These are phyloP conservation scores for Eleusine indica DNA, from an alignment of 176 grass and related monocot species.

Conservation along the genomic window DNA sequence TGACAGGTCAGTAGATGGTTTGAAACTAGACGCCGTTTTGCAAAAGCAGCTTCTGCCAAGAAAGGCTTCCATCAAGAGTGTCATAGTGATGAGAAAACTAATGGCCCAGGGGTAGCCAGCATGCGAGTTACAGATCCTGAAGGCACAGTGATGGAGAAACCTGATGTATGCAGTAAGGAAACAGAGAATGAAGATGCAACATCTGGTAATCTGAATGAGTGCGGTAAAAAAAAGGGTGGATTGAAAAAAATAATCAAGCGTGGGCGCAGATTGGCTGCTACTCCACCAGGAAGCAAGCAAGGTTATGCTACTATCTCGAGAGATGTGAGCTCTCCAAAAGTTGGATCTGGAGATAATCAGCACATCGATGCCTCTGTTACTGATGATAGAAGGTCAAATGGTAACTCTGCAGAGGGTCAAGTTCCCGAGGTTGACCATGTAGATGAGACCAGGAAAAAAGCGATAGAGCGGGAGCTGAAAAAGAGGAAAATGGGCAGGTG, in stretches of 20 bases:
- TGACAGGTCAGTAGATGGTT: slow-evolving; percentile 68
- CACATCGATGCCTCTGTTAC: slow-evolving; percentile 1
- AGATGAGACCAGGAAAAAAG: slow-evolving; percentile 33
- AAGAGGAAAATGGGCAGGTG: slow-evolving; percentile 44
- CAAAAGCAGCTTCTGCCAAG: slow-evolving; percentile 37
- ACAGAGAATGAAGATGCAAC: slow-evolving; percentile 20
- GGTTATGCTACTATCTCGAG: neutral
- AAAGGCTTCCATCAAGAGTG: slow-evolving; percentile 16
- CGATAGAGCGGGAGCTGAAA: slow-evolving; percentile 40
- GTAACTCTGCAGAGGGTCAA: neutral
- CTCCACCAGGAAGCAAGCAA: slow-evolving; percentile 6
- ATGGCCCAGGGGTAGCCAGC: neutral
- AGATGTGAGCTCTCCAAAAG: slow-evolving; percentile 18
- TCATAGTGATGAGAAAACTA: slow-evolving; percentile 22
- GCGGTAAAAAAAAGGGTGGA: slow-evolving; percentile 4
- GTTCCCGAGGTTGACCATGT: slow-evolving; percentile 20
- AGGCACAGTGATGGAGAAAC: slow-evolving; percentile 9
- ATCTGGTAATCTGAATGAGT: slow-evolving; percentile 16
- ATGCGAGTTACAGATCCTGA: slow-evolving; percentile 13
- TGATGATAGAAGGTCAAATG: slow-evolving; percentile 4
- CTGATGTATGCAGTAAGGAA: slow-evolving; percentile 27
- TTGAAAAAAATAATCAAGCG: neutral
- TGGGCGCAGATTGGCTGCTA: neutral
- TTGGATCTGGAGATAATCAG: slow-evolving; percentile 18
- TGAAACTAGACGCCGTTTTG: slow-evolving; percentile 40